phyloP scores from a whole-genome alignment of 1,284 basidiomycete species.

The Rhodotorula glutinis region DNA sequence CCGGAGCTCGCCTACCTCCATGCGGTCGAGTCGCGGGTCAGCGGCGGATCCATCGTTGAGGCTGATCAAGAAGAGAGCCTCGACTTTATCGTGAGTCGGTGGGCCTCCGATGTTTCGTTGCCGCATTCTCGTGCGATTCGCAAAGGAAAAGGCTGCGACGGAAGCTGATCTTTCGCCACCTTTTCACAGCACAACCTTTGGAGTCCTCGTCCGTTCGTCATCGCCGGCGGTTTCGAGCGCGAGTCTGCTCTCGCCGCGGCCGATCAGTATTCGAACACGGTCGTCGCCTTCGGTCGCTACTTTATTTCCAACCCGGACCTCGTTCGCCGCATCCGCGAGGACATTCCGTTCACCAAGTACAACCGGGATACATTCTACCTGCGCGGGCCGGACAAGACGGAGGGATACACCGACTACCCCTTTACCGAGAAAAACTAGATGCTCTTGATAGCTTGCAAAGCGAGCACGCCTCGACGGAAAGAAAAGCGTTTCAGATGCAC shows the following conservation, averaged over 20 bases:
- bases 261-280: conserved; percentile 47
- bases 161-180: no score
- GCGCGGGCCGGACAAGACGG: conserved; percentile 14
- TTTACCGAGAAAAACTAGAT: conserved; percentile 7
- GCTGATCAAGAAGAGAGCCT: conserved; percentile 26
- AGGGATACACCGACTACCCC: conserved; percentile 37
- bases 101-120: not conserved
- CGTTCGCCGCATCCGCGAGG: conserved; percentile 51
- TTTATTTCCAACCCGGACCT: conserved; percentile 59
- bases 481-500: no score
- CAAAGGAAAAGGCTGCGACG: no score
- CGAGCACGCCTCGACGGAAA: no score
- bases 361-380: conserved; percentile 37
- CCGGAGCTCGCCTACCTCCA: conserved; percentile 60
- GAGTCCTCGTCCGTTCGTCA: conserved; percentile 22
- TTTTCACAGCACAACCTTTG: conserved; percentile 24
- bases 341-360: conserved; percentile 42
- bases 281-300: conserved; percentile 55
- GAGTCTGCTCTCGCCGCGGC: conserved; percentile 43
- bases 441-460: no score
- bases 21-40: conserved; percentile 44
- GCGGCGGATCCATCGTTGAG: conserved; percentile 30
- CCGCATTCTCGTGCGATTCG: not conserved
- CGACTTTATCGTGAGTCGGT: conserved; percentile 29
- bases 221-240: conserved; percentile 47